These are phyloP conservation scores for Neckera pumila DNA, from an alignment of 225 moss, liverwort and hornwort genomes.

Conservation along the genomic window DNA sequence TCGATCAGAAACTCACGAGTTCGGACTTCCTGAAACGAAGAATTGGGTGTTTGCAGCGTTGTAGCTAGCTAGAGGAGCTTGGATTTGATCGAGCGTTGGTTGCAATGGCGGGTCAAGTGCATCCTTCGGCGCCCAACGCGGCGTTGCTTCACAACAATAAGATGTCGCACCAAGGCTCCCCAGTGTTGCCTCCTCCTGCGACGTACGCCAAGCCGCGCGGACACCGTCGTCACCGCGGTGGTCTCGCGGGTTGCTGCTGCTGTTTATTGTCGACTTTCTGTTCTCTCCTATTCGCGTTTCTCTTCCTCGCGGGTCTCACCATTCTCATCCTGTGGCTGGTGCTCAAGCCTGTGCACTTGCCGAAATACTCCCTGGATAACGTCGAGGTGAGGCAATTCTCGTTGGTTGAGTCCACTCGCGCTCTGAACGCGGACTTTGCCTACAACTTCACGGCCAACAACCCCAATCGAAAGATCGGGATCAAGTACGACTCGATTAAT, in stretches of 20 bases:
- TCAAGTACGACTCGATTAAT: constrained; percentile 63
- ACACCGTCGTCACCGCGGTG: not conserved
- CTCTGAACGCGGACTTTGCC: constrained; percentile 19
- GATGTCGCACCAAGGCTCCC: not conserved
- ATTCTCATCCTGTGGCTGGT: constrained; percentile 33
- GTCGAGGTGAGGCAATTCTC: constrained; percentile 4
- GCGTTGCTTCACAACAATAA: not conserved
- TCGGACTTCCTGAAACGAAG: not conserved
- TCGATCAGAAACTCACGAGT: not conserved
- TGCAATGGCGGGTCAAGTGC: constrained; percentile 36
- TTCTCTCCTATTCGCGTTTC: not conserved
- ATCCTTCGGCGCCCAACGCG: constrained; percentile 23
- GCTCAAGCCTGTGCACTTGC: constrained; percentile 30
- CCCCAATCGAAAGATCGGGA: constrained; percentile 72
- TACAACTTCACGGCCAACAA: constrained; percentile 59
- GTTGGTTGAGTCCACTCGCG: not conserved
- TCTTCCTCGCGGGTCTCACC: constrained; percentile 11
- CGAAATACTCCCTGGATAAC: constrained; percentile 22
- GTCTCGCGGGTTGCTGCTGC: constrained; percentile 28
- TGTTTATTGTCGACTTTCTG: constrained; percentile 10
- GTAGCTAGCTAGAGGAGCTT: not conserved
- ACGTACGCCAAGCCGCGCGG: constrained; percentile 18
- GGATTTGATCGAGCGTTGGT: not conserved
- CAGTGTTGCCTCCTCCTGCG: constrained; percentile 15
- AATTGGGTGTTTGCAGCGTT: not conserved